These are phyloP conservation scores for Dalbergia cultrata DNA, from an alignment of 306 rosid genomes.

Conservation along the genomic window DNA sequence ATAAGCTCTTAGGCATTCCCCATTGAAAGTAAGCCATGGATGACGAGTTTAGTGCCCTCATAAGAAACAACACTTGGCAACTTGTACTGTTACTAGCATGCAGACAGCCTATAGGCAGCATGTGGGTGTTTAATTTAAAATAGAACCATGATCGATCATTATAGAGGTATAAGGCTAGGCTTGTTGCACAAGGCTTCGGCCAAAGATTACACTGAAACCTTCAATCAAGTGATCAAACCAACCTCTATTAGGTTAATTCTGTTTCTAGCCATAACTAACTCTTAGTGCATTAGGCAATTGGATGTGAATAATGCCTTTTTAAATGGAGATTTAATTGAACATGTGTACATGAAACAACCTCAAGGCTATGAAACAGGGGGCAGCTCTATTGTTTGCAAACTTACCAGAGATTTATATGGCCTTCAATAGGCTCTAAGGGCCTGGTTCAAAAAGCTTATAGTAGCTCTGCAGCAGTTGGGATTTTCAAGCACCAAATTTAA, in stretches of 20 bases:
- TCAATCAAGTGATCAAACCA: neutral
- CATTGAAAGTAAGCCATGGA: neutral
- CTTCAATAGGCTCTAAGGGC: too few relatives aligned
- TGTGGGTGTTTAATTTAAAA: neutral
- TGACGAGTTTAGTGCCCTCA: neutral
- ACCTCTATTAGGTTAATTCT: neutral
- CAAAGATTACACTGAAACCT: neutral
- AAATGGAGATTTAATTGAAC: too few relatives aligned
- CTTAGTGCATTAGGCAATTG: too few relatives aligned
- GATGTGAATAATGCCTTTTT: too few relatives aligned
- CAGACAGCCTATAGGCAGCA: neutral
- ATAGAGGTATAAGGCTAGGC: neutral
- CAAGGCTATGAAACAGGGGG: too few relatives aligned
- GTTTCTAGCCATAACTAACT: neutral
- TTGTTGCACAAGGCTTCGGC: neutral
- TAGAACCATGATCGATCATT: neutral
- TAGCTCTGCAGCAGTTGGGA: too few relatives aligned
- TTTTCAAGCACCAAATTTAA: too few relatives aligned
- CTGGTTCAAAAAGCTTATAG: too few relatives aligned
- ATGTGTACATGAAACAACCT: too few relatives aligned
- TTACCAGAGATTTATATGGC: too few relatives aligned
- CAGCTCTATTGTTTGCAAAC: too few relatives aligned
- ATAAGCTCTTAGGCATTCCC: neutral
- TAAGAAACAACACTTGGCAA: neutral
- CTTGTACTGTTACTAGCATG: neutral